Conservation (phyloP, 805 yeast species). For the Lipomyces kockii region DNA sequence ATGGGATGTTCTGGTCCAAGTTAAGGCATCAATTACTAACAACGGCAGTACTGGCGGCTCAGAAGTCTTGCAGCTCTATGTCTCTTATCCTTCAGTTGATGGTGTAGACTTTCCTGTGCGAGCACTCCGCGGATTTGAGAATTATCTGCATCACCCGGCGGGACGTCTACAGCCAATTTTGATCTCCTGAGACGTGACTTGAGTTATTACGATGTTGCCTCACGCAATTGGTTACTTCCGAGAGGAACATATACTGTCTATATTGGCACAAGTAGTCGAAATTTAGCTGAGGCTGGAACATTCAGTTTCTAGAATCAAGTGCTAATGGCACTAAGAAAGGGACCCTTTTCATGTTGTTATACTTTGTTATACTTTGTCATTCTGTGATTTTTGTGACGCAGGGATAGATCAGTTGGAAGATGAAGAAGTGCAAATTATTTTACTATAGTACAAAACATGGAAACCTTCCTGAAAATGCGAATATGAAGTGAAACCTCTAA, state of each 20-base stretch:
- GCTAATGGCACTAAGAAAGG: background rate
- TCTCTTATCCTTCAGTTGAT: constrained; percentile 53
- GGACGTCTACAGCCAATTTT: constrained; percentile 49
- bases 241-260: constrained; percentile 60
- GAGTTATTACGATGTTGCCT: constrained; percentile 59
- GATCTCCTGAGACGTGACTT: constrained; percentile 58
- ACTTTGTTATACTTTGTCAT: background rate
- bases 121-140: constrained; percentile 62
- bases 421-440: background rate
- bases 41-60: constrained; percentile 55
- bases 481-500: background rate
- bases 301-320: constrained; percentile 6
- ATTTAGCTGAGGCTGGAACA: constrained; percentile 8
- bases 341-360: constrained; percentile 44
- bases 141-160: constrained; percentile 53
- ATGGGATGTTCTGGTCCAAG: constrained; percentile 58
- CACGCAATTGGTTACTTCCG: constrained; percentile 63
- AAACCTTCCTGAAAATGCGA: background rate
- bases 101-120: constrained; percentile 57
- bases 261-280: constrained; percentile 46
- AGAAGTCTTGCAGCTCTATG: constrained; percentile 58
- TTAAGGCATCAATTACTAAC: constrained; percentile 54
- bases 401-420: too few relatives aligned
- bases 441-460: background rate
- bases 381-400: background rate